Conservation (phyloP, 2,329 filamentous ascomycete genomes). For the Monosporascus sp. region DNA sequence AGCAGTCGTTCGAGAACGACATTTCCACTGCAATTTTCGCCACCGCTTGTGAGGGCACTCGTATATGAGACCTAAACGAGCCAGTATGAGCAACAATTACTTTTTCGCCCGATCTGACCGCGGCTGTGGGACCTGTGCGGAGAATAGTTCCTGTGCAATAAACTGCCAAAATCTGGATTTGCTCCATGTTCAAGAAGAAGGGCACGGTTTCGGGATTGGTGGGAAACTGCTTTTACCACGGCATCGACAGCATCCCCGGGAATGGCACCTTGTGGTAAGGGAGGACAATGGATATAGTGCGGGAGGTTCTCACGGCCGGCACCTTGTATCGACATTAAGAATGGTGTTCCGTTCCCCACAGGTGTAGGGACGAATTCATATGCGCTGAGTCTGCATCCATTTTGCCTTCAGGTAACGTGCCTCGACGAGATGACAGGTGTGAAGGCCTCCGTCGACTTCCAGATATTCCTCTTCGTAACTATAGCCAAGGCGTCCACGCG, state of each 20-base stretch:
- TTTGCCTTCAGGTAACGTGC: neutral
- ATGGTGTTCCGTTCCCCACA: neutral
- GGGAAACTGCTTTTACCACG: neutral
- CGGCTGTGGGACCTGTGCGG: neutral
- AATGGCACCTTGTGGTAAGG: neutral
- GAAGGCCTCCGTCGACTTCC: conserved; percentile 5
- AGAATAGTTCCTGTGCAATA: conserved; percentile 1
- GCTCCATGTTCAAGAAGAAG: neutral
- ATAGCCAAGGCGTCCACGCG: no score
- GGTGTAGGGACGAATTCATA: neutral
- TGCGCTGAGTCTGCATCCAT: neutral
- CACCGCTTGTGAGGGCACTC: neutral
- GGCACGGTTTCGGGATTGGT: neutral
- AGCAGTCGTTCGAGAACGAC: conserved; percentile 1
- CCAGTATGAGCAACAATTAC: neutral
- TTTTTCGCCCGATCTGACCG: neutral
- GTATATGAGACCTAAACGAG: conserved; percentile 1
- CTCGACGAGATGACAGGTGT: conserved; percentile 7
- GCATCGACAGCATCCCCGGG: neutral
- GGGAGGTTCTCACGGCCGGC: neutral
- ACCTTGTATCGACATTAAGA: neutral
- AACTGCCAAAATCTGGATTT: neutral
- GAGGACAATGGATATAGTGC: neutral
- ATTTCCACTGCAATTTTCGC: neutral
- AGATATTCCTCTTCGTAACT: conserved; percentile 11